Evolutionary conservation across 1,139 yeast species (phyloP).

Genomic region (Candida labiduridarum): DNA sequence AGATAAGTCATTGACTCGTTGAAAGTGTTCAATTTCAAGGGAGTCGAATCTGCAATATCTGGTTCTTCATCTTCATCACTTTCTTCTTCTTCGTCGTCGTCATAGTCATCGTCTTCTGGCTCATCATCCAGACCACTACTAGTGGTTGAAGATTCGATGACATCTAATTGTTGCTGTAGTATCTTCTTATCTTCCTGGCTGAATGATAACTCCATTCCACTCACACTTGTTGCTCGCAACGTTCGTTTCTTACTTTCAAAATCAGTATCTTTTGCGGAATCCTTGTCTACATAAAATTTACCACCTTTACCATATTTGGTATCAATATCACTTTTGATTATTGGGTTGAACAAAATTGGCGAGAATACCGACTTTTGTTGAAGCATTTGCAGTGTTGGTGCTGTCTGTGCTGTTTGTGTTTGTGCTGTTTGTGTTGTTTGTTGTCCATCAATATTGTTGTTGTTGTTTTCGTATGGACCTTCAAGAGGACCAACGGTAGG

Average conservation of each 20-base stretch:
- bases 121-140: conserved; percentile 12
- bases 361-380: conserved; percentile 61
- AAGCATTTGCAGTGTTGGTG: conserved; percentile 16
- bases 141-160: conserved; percentile 9
- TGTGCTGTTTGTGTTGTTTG: background rate
- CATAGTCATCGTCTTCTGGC: conserved; percentile 30
- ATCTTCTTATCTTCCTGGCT: conserved; percentile 18
- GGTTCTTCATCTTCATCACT: conserved; percentile 20
- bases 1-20: conserved; percentile 18
- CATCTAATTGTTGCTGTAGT: conserved; percentile 16
- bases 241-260: conserved; percentile 23
- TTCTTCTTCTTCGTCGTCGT: conserved; percentile 27
- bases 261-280: conserved; percentile 28
- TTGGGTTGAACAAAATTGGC: conserved; percentile 78
- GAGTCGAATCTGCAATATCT: conserved; percentile 25
- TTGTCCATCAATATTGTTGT: conserved; percentile 10
- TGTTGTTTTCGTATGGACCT: conserved; percentile 1
- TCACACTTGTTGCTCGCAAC: conserved; percentile 46
- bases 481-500: conserved; percentile 18
- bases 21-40: conserved; percentile 33
- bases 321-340: conserved; percentile 73
- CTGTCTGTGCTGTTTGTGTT: no score
- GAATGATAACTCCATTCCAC: conserved; percentile 31
- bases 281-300: conserved; percentile 64
- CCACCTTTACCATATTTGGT: conserved; percentile 87